Evolutionary conservation across 2,329 filamentous ascomycete genomes (phyloP), one percentile per base, ranked within the genome.

Genomic region (Sarocladiaceae sp.): DNA sequence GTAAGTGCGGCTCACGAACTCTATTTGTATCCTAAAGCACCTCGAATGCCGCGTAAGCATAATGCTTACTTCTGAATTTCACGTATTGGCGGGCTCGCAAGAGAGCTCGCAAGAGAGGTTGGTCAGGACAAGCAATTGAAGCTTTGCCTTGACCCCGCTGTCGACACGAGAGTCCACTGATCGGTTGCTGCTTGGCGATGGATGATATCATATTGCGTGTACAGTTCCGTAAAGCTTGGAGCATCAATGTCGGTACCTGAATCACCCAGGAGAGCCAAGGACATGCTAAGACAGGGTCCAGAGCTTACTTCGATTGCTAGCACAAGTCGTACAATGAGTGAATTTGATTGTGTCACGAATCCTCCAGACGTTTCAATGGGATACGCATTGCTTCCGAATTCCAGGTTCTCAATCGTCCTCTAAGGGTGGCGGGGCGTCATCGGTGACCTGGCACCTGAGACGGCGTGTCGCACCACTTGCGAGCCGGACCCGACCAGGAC

Each of bases 381-480:
- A 20, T 39, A 39, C 13, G 17, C 17, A 4, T 15, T 26, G 39
- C 18, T 6, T 33, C 31, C 31, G 26, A 8, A 33, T 20, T 17
- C 26, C 35, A 33, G 31, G 44, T 23, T 31, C 44, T 33, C 20
- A 20, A 17, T 10, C 13, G 4, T 6, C 4, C 23, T 8, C n/a
- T 15, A 31, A 28, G 23, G 12, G 42, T 26, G 26, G 26, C 26
- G 26, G 29, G 29, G 29, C 15, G 28, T 28, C 26, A 35, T 33
- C 26, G n/a, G 18, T 26, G 20, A 22, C 22, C 40, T n/a, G 40
- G 28, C 15, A 31, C 44, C 44, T 48, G 29, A 36, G 47, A 50
- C 47, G 33, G 47, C 47, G 47, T 28, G 47, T 50, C 47, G 31
- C 47, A 50, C 47, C 47, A 50, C 22, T 12, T 35, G 26, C 26